Conservation (phyloP, 2,329 filamentous ascomycete genomes). For the Diaporthe longicolla region DNA sequence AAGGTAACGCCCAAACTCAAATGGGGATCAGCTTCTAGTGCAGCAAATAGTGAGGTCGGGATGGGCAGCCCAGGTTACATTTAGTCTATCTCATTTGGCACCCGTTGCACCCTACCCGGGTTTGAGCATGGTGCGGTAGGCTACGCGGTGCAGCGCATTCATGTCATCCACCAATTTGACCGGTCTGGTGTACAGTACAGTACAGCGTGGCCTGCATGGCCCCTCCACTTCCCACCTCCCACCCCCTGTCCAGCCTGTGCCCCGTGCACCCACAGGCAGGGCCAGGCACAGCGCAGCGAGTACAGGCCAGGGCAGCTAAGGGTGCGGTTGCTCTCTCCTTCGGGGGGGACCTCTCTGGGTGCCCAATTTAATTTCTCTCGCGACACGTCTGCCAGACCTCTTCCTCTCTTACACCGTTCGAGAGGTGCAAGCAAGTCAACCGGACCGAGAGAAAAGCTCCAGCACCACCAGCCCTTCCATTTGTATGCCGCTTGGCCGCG, state of each 20-base stretch:
- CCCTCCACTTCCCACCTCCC: neutral
- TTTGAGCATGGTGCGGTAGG: neutral
- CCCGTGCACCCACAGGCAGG: conserved; percentile 23
- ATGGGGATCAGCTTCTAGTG: conserved; percentile 29
- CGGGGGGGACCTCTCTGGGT: conserved; percentile 29
- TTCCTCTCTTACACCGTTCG: conserved; percentile 21
- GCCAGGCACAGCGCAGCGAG: conserved; percentile 20
- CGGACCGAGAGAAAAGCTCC: conserved; percentile 29
- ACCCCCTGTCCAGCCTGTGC: conserved; percentile 17
- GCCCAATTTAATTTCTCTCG: conserved; percentile 42
- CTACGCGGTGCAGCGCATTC: neutral
- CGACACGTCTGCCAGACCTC: conserved; percentile 35
- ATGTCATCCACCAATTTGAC: conserved; percentile 24
- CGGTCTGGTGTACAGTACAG: conserved; percentile 31
- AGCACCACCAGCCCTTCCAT: conserved; percentile 16
- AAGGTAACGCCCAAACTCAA: conserved; percentile 3
- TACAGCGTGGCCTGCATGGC: conserved; percentile 31
- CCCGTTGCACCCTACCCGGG: conserved; percentile 17
- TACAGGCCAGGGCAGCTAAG: conserved; percentile 1
- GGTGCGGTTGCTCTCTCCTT: conserved; percentile 25
- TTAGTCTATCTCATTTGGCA: conserved; percentile 1
- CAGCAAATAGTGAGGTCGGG: conserved; percentile 28
- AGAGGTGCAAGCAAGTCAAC: conserved; percentile 32
- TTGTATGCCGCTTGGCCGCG: conserved; percentile 38
- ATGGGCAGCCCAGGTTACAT: conserved; percentile 8